Conservation (phyloP, 2,329 filamentous ascomycete species). For the Fusarium sp. region DNA sequence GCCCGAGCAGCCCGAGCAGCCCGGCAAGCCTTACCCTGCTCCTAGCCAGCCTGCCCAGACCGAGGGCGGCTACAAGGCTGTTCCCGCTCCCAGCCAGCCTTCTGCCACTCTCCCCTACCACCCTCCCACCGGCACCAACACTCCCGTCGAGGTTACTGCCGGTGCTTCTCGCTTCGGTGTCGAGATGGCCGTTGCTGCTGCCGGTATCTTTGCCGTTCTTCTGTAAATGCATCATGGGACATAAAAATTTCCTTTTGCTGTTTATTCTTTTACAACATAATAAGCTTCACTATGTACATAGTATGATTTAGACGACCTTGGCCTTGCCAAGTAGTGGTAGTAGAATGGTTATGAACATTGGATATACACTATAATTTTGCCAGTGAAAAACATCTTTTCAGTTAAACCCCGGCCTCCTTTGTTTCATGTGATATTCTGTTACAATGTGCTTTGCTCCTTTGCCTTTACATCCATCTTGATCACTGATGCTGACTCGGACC, state of each 20-base stretch:
- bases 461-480: too few relatives aligned
- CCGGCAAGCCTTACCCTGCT: constrained; percentile 22
- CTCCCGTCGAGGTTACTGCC: constrained; percentile 44
- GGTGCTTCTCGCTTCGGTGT: constrained; percentile 50
- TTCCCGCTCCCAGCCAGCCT: constrained; percentile 31
- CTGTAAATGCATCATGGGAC: constrained; percentile 47
- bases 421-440: background rate
- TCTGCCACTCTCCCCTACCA: constrained; percentile 37
- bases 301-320: constrained; percentile 45
- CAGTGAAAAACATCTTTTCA: constrained; percentile 27
- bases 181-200: constrained; percentile 47
- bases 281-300: constrained; percentile 47
- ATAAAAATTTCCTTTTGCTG: constrained; percentile 35
- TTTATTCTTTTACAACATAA: constrained; percentile 43
- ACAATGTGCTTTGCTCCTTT: background rate
- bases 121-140: constrained; percentile 32
- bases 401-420: background rate
- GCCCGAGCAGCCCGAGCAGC: constrained; percentile 9
- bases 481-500: too few relatives aligned
- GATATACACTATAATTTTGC: constrained; percentile 28
- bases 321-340: constrained; percentile 36
- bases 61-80: constrained; percentile 20
- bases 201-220: constrained; percentile 49
- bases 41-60: constrained; percentile 20
- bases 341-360: constrained; percentile 45